Conservation (phyloP, 345 rosid genomes). For the Populus simonii region DNA sequence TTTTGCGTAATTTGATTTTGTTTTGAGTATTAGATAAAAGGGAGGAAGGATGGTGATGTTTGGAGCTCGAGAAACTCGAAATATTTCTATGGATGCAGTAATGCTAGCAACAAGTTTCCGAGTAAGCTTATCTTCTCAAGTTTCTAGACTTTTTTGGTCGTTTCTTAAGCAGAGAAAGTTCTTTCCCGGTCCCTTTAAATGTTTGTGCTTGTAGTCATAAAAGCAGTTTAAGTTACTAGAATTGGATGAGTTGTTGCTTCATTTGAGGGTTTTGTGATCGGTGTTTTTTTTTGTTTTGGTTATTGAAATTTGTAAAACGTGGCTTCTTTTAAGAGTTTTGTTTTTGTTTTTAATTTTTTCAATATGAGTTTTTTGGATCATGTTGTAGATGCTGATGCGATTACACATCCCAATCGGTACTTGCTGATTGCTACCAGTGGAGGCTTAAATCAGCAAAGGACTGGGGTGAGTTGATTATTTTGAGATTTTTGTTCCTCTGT, state of each 20-base stretch:
- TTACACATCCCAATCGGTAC: slow-evolving; percentile 57
- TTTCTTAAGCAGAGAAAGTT: background rate
- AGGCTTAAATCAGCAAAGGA: slow-evolving; percentile 92
- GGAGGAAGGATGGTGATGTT: slow-evolving; percentile 62
- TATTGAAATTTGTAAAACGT: background rate
- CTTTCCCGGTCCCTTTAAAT: background rate
- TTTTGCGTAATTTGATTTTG: background rate
- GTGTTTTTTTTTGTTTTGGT: too few relatives aligned
- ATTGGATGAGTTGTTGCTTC: background rate
- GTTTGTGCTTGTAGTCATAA: background rate
- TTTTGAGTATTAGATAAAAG: slow-evolving; percentile 50
- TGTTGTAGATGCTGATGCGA: slow-evolving; percentile 51
- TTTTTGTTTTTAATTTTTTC: background rate
- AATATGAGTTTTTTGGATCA: background rate
- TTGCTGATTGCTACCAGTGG: slow-evolving; percentile 81
- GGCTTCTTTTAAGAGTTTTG: background rate
- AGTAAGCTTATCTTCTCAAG: slow-evolving; percentile 35
- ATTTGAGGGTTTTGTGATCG: too few relatives aligned
- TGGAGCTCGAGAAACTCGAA: slow-evolving; percentile 71
- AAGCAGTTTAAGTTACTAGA: background rate
- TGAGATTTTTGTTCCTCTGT: background rate
- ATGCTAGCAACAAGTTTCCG: slow-evolving; percentile 59
- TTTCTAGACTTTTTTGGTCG: background rate
- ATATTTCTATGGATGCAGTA: slow-evolving; percentile 64
- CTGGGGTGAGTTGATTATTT: slow-evolving; percentile 54